phyloP scores from a whole-genome alignment of 148 eudicot genomes.

The Limonium bicolor region DNA sequence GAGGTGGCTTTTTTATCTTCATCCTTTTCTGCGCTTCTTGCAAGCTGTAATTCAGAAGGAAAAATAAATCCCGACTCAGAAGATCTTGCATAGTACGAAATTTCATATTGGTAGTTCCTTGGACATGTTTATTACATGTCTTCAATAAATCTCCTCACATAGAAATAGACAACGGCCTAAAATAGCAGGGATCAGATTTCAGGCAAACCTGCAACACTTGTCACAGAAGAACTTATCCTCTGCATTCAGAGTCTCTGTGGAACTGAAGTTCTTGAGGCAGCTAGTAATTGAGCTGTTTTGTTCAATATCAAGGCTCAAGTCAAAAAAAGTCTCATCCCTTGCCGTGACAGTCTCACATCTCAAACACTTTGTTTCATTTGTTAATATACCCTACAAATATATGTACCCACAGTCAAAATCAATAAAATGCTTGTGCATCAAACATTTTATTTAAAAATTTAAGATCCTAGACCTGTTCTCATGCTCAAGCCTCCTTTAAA shows the following conservation, averaged over 20 bases:
- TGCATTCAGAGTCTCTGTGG: conserved; percentile 72
- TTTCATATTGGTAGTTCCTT: no score
- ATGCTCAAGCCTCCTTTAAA: neutral
- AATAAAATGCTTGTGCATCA: no score
- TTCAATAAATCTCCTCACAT: neutral
- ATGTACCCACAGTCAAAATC: no score
- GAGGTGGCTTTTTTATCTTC: conserved; percentile 86
- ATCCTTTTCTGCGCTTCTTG: conserved; percentile 92
- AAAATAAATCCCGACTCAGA: no score
- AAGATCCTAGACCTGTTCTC: neutral
- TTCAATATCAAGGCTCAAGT: conserved; percentile 79
- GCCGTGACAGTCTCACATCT: conserved; percentile 87
- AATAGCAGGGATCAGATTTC: conserved; percentile 5
- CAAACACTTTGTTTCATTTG: conserved; percentile 74
- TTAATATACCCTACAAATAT: conserved; percentile 49
- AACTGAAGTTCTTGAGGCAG: conserved; percentile 80
- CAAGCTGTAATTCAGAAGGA: conserved; percentile 28
- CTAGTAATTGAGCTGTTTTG: conserved; percentile 86
- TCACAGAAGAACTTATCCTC: conserved; percentile 88
- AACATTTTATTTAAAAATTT: neutral
- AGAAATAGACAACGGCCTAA: neutral
- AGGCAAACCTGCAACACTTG: conserved; percentile 88
- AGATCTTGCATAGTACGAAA: no score
- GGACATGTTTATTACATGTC: neutral
- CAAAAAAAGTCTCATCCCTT: conserved; percentile 77